Base-by-base conservation (phyloP, 495 filamentous ascomycete genomes). In the Pyronema domesticum region DNA sequence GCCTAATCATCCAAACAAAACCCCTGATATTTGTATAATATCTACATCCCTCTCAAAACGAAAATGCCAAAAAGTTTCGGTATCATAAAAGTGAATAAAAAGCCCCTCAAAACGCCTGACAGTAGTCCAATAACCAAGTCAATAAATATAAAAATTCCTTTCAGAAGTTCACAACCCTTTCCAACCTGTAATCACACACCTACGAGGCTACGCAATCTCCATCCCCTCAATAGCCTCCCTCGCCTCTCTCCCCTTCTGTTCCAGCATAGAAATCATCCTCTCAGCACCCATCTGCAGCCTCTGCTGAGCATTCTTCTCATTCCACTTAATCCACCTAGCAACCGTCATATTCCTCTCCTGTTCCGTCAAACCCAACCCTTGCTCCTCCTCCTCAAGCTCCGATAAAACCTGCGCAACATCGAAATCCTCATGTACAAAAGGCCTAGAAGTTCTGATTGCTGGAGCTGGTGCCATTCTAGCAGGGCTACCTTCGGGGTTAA, bases 261-360 rank as follows among this genome's bases (percentile, higher is more conserved):
- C 89, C 68, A 95, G 95, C 17, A 75, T 69, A 34, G 73, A 71
- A 19, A 96, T 82, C 60, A 93, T 72, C 37, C 76, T 67, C 70
- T 96, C 89, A 64, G 86, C 94, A 66, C 89, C 84, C 35, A 69
- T 65, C 60, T 80, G 82, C 53, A 96, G 66, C 62, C 77, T 80
- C 63, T 83, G 78, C 69, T 95, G 87, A 0, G 81, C 86, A 57
- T 78, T 71, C 59, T 75, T 75, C 4, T 89, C 89, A 63, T 88
- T 89, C 70, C 76, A 78, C 51, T 74, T 70, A 44, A 98, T 81
- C 91, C 91, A 98, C 68, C 94, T 80, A 65, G 93, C 85, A 1
- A 96, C 86, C 0, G 79, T 86, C 86, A 98, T 89, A 39, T 76
- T 76, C 72, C 82, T 86, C 71, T 95, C 89, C 0, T 79, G 79